phyloP scores from a whole-genome alignment of 768 basidiomycete species.

The Boletus rubropictus region DNA sequence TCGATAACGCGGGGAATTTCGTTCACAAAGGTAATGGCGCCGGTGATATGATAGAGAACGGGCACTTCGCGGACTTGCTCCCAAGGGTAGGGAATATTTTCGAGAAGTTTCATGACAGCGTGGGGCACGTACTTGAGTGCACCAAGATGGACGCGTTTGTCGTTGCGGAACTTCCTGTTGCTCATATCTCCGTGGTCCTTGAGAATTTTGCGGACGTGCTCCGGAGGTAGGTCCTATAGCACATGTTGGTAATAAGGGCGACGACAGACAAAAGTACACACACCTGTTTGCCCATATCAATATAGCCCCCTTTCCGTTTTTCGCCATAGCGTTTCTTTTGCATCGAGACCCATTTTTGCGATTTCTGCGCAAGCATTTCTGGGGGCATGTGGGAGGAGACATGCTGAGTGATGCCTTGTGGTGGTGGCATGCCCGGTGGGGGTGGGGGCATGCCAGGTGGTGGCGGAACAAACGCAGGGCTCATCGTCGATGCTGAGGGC shows the following conservation, averaged over 20 bases:
- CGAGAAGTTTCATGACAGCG: constrained; percentile 97
- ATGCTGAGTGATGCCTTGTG: constrained; percentile 34
- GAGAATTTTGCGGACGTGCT: constrained; percentile 98
- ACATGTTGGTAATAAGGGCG: constrained; percentile 6
- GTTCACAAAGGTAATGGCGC: constrained; percentile 99
- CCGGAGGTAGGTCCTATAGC: constrained; percentile 83
- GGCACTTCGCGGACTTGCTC: constrained; percentile 99
- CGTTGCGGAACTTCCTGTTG: constrained; percentile 97
- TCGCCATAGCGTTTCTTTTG: constrained; percentile 89
- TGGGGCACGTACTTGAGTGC: constrained; percentile 98
- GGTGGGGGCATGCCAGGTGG: constrained; percentile 42
- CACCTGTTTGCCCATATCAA: constrained; percentile 92
- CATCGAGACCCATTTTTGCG: constrained; percentile 94
- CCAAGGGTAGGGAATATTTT: constrained; percentile 97
- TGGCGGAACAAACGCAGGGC: constrained; percentile 30
- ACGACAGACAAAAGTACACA: constrained; percentile 17
- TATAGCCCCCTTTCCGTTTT: constrained; percentile 82
- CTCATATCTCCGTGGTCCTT: constrained; percentile 99
- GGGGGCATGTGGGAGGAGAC: constrained; percentile 44
- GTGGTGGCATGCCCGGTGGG: constrained; percentile 40
- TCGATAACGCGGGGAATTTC: constrained; percentile 96
- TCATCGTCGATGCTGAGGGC: constrained; percentile 32
- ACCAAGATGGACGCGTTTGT: constrained; percentile 98
- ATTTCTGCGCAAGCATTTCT: constrained; percentile 82
- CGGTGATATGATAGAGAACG: constrained; percentile 97